Percentiles rank a stretch among this genome's conserved stretches.
phyloP scores from a whole-genome alignment of 495 filamentous ascomycete species.

The Oidiodendron maius region DNA sequence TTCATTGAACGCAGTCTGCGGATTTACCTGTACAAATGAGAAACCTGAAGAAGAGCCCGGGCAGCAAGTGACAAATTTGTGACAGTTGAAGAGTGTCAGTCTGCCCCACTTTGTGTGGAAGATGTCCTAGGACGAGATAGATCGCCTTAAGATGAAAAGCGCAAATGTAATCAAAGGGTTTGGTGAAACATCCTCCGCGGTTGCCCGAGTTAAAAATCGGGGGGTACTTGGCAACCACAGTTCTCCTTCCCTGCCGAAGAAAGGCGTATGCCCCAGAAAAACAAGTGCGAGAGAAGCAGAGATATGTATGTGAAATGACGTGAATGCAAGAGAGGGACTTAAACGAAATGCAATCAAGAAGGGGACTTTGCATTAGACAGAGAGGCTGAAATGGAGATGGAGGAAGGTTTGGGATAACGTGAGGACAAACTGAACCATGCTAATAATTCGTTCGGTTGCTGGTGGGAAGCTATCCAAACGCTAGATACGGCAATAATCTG shows the following conservation, averaged over 20 bases:
- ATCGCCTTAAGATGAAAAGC: too few relatives aligned
- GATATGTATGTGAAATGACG: constrained; percentile 2
- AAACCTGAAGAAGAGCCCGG: too few relatives aligned
- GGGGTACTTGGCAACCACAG: background rate
- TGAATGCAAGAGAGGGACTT: constrained; percentile 3
- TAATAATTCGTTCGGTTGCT: too few relatives aligned
- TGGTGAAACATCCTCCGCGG: constrained; percentile 17
- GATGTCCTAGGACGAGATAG: too few relatives aligned
- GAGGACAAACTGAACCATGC: background rate
- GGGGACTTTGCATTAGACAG: background rate
- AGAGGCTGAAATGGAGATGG: background rate
- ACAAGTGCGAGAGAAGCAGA: constrained; percentile 9
- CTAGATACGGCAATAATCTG: background rate
- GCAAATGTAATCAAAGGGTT: constrained; percentile 4
- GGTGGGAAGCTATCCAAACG: background rate
- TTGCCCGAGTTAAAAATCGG: background rate
- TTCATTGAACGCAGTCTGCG: constrained; percentile 12
- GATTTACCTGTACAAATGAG: too few relatives aligned
- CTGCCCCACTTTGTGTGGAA: too few relatives aligned
- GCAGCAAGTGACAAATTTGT: too few relatives aligned
- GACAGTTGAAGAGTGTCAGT: too few relatives aligned
- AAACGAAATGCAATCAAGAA: background rate
- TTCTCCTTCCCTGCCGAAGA: background rate
- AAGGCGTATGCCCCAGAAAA: background rate
- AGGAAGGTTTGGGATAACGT: background rate